A percentile compares a stretch with the other conserved stretches of the same genome.
Conservation (phyloP, 2,329 filamentous ascomycete genomes). For the Tolypocladium guangdongense region DNA sequence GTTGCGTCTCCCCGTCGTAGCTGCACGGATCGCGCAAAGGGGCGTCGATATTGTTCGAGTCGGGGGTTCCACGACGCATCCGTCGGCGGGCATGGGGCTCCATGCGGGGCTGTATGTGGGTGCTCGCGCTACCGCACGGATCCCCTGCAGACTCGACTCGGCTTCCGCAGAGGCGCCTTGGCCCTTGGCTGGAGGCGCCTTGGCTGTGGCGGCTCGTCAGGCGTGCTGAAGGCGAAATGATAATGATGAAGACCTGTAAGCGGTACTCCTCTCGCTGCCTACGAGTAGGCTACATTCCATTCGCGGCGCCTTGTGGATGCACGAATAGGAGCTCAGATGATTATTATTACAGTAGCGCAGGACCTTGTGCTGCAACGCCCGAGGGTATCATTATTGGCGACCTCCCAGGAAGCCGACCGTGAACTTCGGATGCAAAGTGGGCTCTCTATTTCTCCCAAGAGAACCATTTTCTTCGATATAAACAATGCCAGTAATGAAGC, state of each 20-base stretch:
- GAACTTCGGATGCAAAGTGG: too few relatives aligned
- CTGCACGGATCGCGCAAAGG: not conserved
- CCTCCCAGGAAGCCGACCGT: too few relatives aligned
- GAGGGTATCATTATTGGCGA: too few relatives aligned
- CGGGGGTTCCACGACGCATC: not conserved
- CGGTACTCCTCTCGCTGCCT: too few relatives aligned
- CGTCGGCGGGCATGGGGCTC: not conserved
- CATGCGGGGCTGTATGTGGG: not conserved
- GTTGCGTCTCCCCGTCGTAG: not conserved
- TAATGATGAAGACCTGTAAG: not conserved
- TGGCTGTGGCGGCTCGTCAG: not conserved
- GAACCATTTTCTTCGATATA: too few relatives aligned
- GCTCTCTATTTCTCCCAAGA: too few relatives aligned
- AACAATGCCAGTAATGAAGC: too few relatives aligned
- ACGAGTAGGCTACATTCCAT: not conserved
- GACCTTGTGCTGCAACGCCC: too few relatives aligned
- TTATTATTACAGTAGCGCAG: too few relatives aligned
- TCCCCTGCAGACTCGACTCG: not conserved
- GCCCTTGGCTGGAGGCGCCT: not conserved
- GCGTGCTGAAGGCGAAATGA: not conserved
- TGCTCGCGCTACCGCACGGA: conserved; percentile 1
- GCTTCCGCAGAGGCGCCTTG: not conserved
- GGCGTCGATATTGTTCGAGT: not conserved
- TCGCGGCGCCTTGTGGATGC: too few relatives aligned
- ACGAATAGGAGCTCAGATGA: too few relatives aligned